phyloP scores from a whole-genome alignment of 176 grass and related monocot genomes.

The Eremochloa ophiuroides region DNA sequence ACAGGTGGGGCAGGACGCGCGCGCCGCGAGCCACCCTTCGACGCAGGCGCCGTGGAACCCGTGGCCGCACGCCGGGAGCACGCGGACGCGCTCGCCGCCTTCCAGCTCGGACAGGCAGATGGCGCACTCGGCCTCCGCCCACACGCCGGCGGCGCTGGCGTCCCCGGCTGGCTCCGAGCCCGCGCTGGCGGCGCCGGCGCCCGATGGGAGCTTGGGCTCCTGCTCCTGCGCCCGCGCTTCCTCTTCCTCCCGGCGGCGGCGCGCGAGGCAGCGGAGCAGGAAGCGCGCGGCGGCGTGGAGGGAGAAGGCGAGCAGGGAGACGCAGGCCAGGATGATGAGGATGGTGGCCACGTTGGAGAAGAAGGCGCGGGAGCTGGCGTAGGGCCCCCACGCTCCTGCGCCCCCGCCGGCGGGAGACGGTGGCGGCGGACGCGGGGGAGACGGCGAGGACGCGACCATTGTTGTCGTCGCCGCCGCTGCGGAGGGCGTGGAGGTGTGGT shows the following conservation, averaged over 20 bases:
- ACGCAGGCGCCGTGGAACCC: slow-evolving; percentile 73
- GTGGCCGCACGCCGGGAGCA: slow-evolving; percentile 67
- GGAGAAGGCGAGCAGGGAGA: slow-evolving; percentile 69
- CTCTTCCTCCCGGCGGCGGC: slow-evolving; percentile 7
- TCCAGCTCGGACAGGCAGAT: slow-evolving; percentile 74
- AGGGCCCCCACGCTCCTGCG: slow-evolving; percentile 54
- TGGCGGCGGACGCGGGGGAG: not conserved
- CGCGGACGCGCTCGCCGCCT: slow-evolving; percentile 48
- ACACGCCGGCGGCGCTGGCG: not conserved
- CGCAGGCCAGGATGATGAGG: slow-evolving; percentile 76
- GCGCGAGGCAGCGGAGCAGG: slow-evolving; percentile 43
- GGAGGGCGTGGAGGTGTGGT: slow-evolving; percentile 33
- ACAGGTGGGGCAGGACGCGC: slow-evolving; percentile 72
- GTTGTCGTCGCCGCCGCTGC: not conserved
- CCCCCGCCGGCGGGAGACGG: not conserved
- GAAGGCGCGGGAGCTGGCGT: slow-evolving; percentile 63
- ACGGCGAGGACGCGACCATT: slow-evolving; percentile 17
- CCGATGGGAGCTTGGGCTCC: slow-evolving; percentile 27
- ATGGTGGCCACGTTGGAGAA: slow-evolving; percentile 88
- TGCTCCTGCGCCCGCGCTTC: not conserved
- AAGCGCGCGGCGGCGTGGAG: slow-evolving; percentile 74
- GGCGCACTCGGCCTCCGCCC: slow-evolving; percentile 61
- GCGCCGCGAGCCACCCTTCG: slow-evolving; percentile 65
- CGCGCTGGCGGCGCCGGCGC: not conserved
- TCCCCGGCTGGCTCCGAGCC: not conserved